Conservation (phyloP, 176 grass and related monocot genomes). For the Triticum turgidum region DNA sequence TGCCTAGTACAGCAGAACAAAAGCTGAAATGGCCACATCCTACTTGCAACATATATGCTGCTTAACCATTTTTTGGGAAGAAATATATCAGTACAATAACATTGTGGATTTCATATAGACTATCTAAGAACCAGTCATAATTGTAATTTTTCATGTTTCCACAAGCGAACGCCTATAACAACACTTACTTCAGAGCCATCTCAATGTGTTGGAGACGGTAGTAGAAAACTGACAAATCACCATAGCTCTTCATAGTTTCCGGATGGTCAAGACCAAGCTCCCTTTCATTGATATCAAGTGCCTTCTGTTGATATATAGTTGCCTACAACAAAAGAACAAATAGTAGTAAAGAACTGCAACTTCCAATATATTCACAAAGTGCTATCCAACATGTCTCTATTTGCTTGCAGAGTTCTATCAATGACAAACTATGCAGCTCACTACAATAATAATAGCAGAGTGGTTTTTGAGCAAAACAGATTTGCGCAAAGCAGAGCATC, state of each 20-base stretch:
- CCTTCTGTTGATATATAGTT: conserved; percentile 98
- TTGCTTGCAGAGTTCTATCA: conserved; percentile 17
- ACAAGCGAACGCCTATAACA: conserved; percentile 23
- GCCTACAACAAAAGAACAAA: conserved; percentile 58
- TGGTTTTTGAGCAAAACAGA: not conserved
- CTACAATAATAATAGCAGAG: not conserved
- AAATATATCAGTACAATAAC: conserved; percentile 8
- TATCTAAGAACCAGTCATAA: not conserved
- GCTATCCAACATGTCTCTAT: not conserved
- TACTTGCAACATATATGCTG: conserved; percentile 9
- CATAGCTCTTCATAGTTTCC: conserved; percentile 98
- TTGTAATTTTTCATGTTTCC: conserved; percentile 5
- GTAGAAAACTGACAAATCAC: conserved; percentile 99
- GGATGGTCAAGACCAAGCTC: conserved; percentile 99
- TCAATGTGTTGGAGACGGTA: conserved; percentile 98
- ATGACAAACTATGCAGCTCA: not conserved
- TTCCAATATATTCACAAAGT: conserved; percentile 10
- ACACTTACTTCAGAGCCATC: conserved; percentile 96
- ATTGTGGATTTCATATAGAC: not conserved
- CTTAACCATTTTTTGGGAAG: conserved; percentile 11
- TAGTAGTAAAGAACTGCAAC: conserved; percentile 16
- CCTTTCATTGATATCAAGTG: conserved; percentile 96
- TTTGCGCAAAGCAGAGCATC: conserved; percentile 18
- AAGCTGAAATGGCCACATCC: conserved; percentile 5
- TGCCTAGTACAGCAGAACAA: not conserved